These are phyloP conservation scores for Pyrenophora seminiperda DNA, from an alignment of 2,329 filamentous ascomycete genomes.

Conservation along the genomic window DNA sequence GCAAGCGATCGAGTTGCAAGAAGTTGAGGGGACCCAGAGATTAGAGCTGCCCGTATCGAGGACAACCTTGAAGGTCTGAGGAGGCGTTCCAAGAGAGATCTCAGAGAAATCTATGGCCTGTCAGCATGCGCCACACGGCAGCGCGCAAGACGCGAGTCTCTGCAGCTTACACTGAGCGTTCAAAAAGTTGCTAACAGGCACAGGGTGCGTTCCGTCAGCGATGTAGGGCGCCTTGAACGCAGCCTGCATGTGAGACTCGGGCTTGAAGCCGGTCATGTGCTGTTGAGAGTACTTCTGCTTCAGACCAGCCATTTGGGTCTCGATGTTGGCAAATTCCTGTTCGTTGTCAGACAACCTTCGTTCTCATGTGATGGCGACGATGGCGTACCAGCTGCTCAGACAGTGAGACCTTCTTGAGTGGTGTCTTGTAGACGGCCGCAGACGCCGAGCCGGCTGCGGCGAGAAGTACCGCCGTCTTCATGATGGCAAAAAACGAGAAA, in stretches of 20 bases:
- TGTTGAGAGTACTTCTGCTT: conserved; percentile 78
- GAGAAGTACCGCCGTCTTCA: conserved; percentile 85
- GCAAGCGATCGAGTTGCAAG: conserved; percentile 95
- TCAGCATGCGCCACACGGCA: conserved; percentile 22
- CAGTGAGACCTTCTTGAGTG: conserved; percentile 94
- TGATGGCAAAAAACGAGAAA: conserved; percentile 49
- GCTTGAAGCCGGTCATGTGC: conserved; percentile 77
- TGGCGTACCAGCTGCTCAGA: conserved; percentile 84
- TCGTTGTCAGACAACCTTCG: conserved; percentile 9
- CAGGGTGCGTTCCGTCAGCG: conserved; percentile 71
- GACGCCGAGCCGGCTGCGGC: conserved; percentile 79
- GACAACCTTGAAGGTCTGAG: conserved; percentile 97
- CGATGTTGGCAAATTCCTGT: conserved; percentile 77
- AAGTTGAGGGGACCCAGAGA: conserved; percentile 91
- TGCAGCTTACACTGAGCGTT: conserved; percentile 91
- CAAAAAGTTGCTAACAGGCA: conserved; percentile 95
- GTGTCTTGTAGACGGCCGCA: conserved; percentile 92
- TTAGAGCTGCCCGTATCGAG: conserved; percentile 99
- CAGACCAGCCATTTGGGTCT: conserved; percentile 79
- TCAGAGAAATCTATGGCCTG: conserved; percentile 81
- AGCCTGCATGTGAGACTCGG: conserved; percentile 69
- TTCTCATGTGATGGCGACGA: conserved; percentile 14
- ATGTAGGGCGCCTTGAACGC: conserved; percentile 79
- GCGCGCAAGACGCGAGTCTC: background rate
- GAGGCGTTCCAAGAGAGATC: conserved; percentile 87